A percentile compares a stretch with the other conserved stretches of the same genome.
These are phyloP conservation scores for Pleurotus platypus DNA, from an alignment of 768 basidiomycete species.

Conservation along the genomic window DNA sequence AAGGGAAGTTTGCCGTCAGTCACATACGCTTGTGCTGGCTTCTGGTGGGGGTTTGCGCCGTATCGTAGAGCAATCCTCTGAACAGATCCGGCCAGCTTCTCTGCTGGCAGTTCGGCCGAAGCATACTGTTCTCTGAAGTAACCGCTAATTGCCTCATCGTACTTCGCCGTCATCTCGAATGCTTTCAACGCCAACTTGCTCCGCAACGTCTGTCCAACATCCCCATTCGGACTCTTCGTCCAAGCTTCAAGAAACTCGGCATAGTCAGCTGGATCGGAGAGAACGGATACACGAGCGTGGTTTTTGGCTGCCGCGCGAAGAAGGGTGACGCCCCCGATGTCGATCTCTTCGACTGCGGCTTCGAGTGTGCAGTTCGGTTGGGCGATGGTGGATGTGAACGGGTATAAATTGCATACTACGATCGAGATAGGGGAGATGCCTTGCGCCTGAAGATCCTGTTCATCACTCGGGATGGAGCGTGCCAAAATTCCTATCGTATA, in stretches of 20 bases:
- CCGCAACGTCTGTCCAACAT: conserved; percentile 67
- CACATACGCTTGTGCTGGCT: conserved; percentile 96
- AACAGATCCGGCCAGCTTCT: conserved; percentile 61
- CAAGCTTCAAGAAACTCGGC: conserved; percentile 73
- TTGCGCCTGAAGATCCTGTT: conserved; percentile 79
- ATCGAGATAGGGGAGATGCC: conserved; percentile 90
- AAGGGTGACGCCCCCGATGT: conserved; percentile 97
- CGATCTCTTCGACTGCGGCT: conserved; percentile 95
- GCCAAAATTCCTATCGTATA: conserved; percentile 82
- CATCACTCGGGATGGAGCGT: conserved; percentile 86
- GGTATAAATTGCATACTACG: conserved; percentile 99
- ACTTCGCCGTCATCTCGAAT: conserved; percentile 92
- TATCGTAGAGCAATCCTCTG: conserved; percentile 89
- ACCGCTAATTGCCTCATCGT: conserved; percentile 92
- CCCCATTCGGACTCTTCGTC: conserved; percentile 61
- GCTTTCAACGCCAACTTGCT: conserved; percentile 91
- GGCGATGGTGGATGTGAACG: conserved; percentile 89
- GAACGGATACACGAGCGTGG: conserved; percentile 85
- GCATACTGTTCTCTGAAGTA: conserved; percentile 98
- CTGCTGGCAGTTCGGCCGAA: conserved; percentile 63
- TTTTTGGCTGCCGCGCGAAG: conserved; percentile 98
- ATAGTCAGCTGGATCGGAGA: conserved; percentile 91
- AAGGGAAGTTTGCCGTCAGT: conserved; percentile 87
- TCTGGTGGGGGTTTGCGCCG: conserved; percentile 98
- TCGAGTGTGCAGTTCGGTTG: conserved; percentile 86